Percentiles rank a stretch among this genome's conserved stretches.
phyloP scores from a whole-genome alignment of 352 stramenopile species.

The Phytopythium chamaehyphon region DNA sequence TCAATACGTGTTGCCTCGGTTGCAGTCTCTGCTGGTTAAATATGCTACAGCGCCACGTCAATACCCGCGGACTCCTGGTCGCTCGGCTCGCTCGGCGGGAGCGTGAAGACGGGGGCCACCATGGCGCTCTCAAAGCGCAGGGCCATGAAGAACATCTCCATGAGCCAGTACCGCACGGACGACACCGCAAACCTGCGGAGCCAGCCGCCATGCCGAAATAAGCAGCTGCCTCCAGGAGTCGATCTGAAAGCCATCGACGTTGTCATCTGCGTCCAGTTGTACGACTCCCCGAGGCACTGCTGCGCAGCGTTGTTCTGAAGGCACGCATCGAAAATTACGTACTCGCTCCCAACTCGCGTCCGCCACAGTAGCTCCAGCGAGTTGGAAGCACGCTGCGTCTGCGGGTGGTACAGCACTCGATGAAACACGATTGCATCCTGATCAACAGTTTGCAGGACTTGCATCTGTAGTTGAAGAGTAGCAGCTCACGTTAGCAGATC shows the following conservation, averaged over 20 bases:
- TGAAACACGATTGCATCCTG: slow-evolving; percentile 50
- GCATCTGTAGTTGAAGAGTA: slow-evolving; percentile 13
- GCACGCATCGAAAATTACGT: slow-evolving; percentile 50
- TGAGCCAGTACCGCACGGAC: slow-evolving; percentile 46
- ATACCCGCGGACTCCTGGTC: slow-evolving; percentile 3
- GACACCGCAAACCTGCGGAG: slow-evolving; percentile 32
- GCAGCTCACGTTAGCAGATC: background rate
- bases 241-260: slow-evolving; percentile 45
- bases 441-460: slow-evolving; percentile 52
- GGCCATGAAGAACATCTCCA: slow-evolving; percentile 61
- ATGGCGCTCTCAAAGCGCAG: slow-evolving; percentile 56
- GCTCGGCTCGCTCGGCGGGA: slow-evolving; percentile 9
- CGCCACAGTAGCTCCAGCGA: slow-evolving; percentile 53
- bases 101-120: slow-evolving; percentile 39
- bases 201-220: slow-evolving; percentile 50
- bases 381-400: slow-evolving; percentile 45
- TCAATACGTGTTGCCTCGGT: no score
- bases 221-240: slow-evolving; percentile 21
- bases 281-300: slow-evolving; percentile 36
- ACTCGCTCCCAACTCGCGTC: slow-evolving; percentile 36
- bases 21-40: no score
- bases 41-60: background rate
- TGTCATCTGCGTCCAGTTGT: slow-evolving; percentile 48
- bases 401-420: slow-evolving; percentile 51
- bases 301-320: slow-evolving; percentile 54